Evolutionary conservation across 768 basidiomycete species (phyloP).

Genomic region (Pleurotus tuoliensis): DNA sequence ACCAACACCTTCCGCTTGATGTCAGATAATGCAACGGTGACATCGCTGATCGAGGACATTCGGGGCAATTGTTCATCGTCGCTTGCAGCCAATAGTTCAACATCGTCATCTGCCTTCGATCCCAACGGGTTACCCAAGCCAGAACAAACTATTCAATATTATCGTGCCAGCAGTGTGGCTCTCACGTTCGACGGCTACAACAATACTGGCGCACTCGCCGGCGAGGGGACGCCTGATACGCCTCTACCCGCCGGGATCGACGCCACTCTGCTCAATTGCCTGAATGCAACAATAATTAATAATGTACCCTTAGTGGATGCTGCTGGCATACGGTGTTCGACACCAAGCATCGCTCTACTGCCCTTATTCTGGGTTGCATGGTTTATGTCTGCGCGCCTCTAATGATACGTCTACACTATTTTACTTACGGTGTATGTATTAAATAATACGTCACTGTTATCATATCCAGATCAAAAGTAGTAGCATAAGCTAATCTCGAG

Average conservation of each 20-base stretch:
- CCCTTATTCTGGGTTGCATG: conserved; percentile 20
- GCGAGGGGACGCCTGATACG: conserved; percentile 38
- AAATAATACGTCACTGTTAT: too few relatives aligned
- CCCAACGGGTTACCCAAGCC: conserved; percentile 29
- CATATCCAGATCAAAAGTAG: too few relatives aligned
- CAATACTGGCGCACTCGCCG: conserved; percentile 46
- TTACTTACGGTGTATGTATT: too few relatives aligned
- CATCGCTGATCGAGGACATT: conserved; percentile 39
- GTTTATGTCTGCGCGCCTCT: background rate
- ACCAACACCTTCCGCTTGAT: conserved; percentile 41
- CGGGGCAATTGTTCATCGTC: conserved; percentile 37
- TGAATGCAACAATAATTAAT: conserved; percentile 59
- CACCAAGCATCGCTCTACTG: conserved; percentile 17
- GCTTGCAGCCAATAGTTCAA: conserved; percentile 26
- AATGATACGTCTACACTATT: background rate
- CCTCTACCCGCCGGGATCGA: conserved; percentile 54
- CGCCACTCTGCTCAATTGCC: conserved; percentile 43
- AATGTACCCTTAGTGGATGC: conserved; percentile 53
- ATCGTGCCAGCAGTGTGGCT: conserved; percentile 60
- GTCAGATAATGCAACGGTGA: conserved; percentile 44
- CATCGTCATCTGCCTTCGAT: conserved; percentile 20
- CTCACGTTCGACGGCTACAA: conserved; percentile 67
- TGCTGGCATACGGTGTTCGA: conserved; percentile 15
- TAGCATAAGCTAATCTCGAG: too few relatives aligned
- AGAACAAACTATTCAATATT: conserved; percentile 63